These are phyloP conservation scores for Lactarius sanguifluus DNA, from an alignment of 768 basidiomycete genomes.

Conservation along the genomic window DNA sequence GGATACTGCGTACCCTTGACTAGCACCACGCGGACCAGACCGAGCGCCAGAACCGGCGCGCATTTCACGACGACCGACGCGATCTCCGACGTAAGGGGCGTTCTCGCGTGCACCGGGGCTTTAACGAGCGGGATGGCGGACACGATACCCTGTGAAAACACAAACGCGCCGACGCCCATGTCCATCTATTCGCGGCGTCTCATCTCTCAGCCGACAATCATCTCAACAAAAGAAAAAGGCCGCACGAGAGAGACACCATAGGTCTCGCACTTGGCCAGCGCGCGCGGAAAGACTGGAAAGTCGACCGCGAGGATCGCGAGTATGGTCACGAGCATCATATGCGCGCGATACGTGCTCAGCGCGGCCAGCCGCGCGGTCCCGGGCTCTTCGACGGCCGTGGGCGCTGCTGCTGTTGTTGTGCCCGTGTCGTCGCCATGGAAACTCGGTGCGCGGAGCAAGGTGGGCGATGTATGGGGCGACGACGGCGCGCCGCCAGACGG, in stretches of 20 bases:
- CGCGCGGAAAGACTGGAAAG: slow-evolving; percentile 87
- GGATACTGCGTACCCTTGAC: slow-evolving; percentile 96
- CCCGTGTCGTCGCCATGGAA: slow-evolving; percentile 14
- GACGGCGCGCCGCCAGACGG: slow-evolving; percentile 43
- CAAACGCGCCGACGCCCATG: slow-evolving; percentile 93
- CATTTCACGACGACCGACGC: slow-evolving; percentile 52
- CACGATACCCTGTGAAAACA: slow-evolving; percentile 92
- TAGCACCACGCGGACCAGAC: slow-evolving; percentile 71
- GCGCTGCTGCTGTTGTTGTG: not conserved
- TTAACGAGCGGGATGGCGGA: slow-evolving; percentile 82
- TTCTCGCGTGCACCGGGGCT: slow-evolving; percentile 52
- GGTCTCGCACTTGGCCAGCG: slow-evolving; percentile 88
- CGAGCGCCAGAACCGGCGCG: slow-evolving; percentile 68
- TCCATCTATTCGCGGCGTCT: slow-evolving; percentile 72
- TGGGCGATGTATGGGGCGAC: slow-evolving; percentile 30
- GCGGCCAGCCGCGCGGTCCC: slow-evolving; percentile 57
- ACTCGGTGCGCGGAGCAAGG: slow-evolving; percentile 14
- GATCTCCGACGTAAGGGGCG: slow-evolving; percentile 53
- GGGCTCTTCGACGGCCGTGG: not conserved
- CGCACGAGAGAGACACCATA: slow-evolving; percentile 91
- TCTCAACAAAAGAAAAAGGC: slow-evolving; percentile 18
- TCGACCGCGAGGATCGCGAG: slow-evolving; percentile 94
- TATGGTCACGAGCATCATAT: slow-evolving; percentile 93
- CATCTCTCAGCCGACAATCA: not conserved
- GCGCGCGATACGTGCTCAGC: slow-evolving; percentile 83